A percentile compares a stretch with the other conserved stretches of the same genome.
Conservation (phyloP, 192 early-diverging fungal species). For the Allomyces javanicus region DNA sequence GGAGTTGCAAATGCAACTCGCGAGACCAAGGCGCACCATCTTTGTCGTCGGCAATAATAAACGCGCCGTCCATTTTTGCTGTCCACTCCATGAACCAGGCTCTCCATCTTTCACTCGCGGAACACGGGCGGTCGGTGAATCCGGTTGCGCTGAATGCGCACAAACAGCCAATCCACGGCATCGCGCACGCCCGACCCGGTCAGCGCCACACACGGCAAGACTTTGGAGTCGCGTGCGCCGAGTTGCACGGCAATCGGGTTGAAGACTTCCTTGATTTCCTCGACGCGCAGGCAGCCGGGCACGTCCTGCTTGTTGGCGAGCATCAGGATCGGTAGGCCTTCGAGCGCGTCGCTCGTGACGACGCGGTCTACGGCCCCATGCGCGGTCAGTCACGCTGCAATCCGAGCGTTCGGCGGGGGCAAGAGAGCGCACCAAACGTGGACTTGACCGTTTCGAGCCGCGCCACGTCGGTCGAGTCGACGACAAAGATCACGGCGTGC, state of each 20-base stretch:
- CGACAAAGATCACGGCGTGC: constrained; percentile 83
- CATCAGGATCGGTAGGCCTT: constrained; percentile 76
- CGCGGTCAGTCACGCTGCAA: constrained; percentile 5
- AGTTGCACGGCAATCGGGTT: constrained; percentile 67
- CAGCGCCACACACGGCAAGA: constrained; percentile 59
- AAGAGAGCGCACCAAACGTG: constrained; percentile 41
- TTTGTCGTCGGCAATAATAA: too few species aligned
- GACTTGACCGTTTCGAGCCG: constrained; percentile 61
- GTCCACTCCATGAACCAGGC: too few species aligned
- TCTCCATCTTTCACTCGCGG: background rate
- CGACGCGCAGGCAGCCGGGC: constrained; percentile 41
- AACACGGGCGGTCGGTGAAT: constrained; percentile 56
- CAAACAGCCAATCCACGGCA: constrained; percentile 79
- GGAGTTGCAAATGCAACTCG: too few species aligned
- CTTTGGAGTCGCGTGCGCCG: constrained; percentile 69
- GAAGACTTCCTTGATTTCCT: constrained; percentile 76
- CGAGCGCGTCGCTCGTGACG: constrained; percentile 48
- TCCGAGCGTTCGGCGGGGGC: background rate
- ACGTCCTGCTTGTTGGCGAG: constrained; percentile 88
- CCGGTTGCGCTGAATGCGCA: constrained; percentile 65
- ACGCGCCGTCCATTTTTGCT: too few species aligned
- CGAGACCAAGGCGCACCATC: too few species aligned
- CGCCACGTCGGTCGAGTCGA: constrained; percentile 63
- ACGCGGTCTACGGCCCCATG: constrained; percentile 38
- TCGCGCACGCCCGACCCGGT: constrained; percentile 73